phyloP scores from a whole-genome alignment of 139 green algal species.

The Zygnema cylindricum region DNA sequence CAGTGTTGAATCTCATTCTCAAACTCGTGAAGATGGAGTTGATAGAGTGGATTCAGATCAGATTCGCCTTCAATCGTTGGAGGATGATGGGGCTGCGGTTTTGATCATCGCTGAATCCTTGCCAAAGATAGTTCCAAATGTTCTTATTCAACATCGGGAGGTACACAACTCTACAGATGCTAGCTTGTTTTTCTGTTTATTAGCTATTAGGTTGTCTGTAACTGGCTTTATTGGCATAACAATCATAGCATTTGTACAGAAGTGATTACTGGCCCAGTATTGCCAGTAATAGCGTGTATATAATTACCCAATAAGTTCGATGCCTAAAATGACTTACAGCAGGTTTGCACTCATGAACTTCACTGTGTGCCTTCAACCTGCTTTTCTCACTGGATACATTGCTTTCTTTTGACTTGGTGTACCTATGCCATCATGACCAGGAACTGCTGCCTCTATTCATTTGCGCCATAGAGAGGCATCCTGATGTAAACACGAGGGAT shows the following conservation, averaged over 20 bases:
- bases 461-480: constrained; percentile 44
- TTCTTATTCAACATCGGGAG: constrained; percentile 61
- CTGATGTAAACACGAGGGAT: constrained; percentile 30
- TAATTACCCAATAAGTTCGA: no score
- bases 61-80: background rate
- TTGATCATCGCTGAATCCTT: constrained; percentile 49
- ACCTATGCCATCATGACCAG: background rate
- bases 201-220: no score
- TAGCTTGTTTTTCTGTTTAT: background rate
- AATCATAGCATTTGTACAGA: no score
- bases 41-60: background rate
- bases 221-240: no score
- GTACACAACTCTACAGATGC: background rate
- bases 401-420: background rate
- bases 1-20: background rate
- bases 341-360: background rate
- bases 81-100: constrained; percentile 22
- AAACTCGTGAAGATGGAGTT: background rate
- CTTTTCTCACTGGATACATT: background rate
- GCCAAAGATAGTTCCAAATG: constrained; percentile 56
- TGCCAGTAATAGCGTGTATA: no score
- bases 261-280: no score
- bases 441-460: constrained; percentile 61
- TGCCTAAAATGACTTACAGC: no score
- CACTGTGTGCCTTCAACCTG: background rate